Conservation (phyloP, 2,329 filamentous ascomycete species). For the Fusarium decemcellulare region DNA sequence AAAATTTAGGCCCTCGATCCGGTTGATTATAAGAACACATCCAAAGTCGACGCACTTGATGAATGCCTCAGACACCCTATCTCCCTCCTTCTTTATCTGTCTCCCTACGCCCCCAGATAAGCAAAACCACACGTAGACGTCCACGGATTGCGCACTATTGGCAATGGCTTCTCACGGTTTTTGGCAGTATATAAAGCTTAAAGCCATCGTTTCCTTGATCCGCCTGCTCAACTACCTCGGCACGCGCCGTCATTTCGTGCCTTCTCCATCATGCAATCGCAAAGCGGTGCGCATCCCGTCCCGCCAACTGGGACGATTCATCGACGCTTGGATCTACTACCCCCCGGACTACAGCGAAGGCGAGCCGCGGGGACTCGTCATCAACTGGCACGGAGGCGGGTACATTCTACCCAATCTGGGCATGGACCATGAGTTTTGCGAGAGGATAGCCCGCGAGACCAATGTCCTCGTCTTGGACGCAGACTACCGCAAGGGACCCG, state of each 20-base stretch:
- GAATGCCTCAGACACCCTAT: too few relatives aligned
- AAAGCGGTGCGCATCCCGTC: conserved; percentile 45
- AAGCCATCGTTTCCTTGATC: conserved; percentile 25
- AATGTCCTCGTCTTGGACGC: conserved; percentile 48
- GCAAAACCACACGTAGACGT: too few relatives aligned
- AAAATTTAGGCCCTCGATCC: too few relatives aligned
- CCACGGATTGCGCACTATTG: background rate
- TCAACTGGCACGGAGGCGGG: conserved; percentile 55
- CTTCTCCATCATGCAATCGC: conserved; percentile 25
- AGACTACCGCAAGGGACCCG: conserved; percentile 58
- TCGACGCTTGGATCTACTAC: conserved; percentile 49
- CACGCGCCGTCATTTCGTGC: conserved; percentile 23
- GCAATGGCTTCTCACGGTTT: conserved; percentile 20
- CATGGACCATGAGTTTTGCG: conserved; percentile 56
- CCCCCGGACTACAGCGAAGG: conserved; percentile 7
- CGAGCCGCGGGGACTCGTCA: conserved; percentile 44
- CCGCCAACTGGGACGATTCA: conserved; percentile 44
- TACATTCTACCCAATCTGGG: conserved; percentile 54
- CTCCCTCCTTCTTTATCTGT: too few relatives aligned
- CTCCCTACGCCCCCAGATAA: too few relatives aligned
- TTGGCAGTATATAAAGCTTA: conserved; percentile 34
- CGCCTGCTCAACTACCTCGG: conserved; percentile 32
- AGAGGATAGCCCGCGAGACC: conserved; percentile 47
- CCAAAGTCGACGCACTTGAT: too few relatives aligned
- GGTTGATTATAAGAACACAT: too few relatives aligned